Conservation (phyloP, 805 yeast species). For the Candida vartiovaarae region DNA sequence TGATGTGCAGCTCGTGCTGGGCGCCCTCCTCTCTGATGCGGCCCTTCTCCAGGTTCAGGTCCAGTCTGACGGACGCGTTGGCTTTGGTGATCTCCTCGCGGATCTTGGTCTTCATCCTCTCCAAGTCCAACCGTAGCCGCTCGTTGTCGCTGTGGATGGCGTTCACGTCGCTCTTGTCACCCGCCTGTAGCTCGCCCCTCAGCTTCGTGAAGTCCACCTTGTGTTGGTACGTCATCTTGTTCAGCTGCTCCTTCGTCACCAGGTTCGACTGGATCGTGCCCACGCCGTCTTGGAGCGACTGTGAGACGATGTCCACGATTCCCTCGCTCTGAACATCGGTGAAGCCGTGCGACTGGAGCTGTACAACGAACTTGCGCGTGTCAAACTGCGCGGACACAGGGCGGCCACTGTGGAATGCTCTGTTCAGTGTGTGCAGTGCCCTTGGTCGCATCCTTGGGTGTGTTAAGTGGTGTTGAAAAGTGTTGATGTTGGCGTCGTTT, state of each 20-base stretch:
- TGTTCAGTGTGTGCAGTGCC: neutral
- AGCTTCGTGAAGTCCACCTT: conserved; percentile 94
- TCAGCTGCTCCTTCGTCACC: conserved; percentile 79
- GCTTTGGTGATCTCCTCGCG: conserved; percentile 89
- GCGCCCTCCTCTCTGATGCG: conserved; percentile 91
- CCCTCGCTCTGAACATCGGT: conserved; percentile 70
- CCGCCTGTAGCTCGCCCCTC: conserved; percentile 82
- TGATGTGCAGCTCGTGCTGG: conserved; percentile 85
- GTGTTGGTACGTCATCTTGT: conserved; percentile 86
- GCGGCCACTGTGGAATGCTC: conserved; percentile 1
- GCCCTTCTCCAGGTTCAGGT: conserved; percentile 89
- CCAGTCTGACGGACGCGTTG: conserved; percentile 84
- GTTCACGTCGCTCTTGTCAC: conserved; percentile 81
- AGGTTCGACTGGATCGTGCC: conserved; percentile 65
- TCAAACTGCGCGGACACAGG: conserved; percentile 17
- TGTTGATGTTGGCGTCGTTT: neutral
- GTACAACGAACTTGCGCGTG: conserved; percentile 20
- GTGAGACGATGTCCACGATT: conserved; percentile 64
- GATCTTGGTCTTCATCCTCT: conserved; percentile 74
- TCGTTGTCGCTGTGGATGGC: conserved; percentile 83
- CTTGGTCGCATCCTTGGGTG: too few species aligned
- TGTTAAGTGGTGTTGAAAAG: too few species aligned
- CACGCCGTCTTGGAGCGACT: conserved; percentile 76
- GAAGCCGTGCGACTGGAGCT: conserved; percentile 55
- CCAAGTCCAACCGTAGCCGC: conserved; percentile 73